Conservation (phyloP, 1,284 basidiomycete genomes). For the Malassezia dermatis region DNA sequence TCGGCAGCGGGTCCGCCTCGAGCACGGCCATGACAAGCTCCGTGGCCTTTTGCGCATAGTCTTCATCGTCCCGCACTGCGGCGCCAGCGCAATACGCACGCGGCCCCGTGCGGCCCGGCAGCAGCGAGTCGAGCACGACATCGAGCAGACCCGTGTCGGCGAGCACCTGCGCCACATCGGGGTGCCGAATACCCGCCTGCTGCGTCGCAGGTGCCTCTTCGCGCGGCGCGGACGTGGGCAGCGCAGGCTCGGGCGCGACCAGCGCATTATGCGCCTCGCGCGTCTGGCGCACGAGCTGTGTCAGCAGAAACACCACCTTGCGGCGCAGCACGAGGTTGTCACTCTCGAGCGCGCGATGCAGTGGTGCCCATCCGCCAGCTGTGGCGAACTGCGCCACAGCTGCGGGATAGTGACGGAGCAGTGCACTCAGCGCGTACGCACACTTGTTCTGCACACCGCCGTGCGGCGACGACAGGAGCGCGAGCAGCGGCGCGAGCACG, state of each 20-base stretch:
- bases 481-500: slow-evolving; percentile 53
- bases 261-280: slow-evolving; percentile 3
- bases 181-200: slow-evolving; percentile 24
- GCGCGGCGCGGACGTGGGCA: slow-evolving; percentile 35
- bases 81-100: not conserved
- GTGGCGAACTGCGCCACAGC: slow-evolving; percentile 59
- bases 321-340: slow-evolving; percentile 62
- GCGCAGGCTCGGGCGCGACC: slow-evolving; percentile 47
- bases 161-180: slow-evolving; percentile 35
- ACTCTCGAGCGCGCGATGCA: slow-evolving; percentile 55
- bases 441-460: slow-evolving; percentile 57
- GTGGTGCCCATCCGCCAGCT: slow-evolving; percentile 61
- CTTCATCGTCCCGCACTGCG: slow-evolving; percentile 50
- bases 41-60: slow-evolving; percentile 70
- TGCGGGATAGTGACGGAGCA: slow-evolving; percentile 68
- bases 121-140: slow-evolving; percentile 34
- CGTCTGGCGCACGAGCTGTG: slow-evolving; percentile 61
- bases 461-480: slow-evolving; percentile 55
- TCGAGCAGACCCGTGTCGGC: slow-evolving; percentile 29
- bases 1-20: slow-evolving; percentile 9
- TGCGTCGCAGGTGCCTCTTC: slow-evolving; percentile 42
- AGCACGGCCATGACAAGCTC: slow-evolving; percentile 52
- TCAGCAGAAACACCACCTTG: slow-evolving; percentile 75
- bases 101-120: slow-evolving; percentile 13
- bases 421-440: slow-evolving; percentile 72